Base-by-base conservation (phyloP, 2,329 filamentous ascomycete genomes). In the Epichloe scottii region DNA sequence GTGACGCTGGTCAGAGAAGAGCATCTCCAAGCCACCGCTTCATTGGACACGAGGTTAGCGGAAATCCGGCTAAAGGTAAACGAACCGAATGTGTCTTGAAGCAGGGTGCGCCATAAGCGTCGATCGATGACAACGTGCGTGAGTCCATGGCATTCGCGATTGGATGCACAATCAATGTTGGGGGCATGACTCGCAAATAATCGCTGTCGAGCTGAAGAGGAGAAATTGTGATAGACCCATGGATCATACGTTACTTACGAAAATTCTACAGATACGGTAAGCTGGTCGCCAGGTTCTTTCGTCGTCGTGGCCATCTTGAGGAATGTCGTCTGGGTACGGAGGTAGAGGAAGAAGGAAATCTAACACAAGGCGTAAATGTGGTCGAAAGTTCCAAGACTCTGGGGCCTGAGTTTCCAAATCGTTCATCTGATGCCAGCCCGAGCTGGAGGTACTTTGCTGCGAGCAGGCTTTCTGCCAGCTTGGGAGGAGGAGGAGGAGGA, bases 11-110 rank as follows among this genome's bases (percentile, higher is more conserved):
- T 95, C 85, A 34, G 84, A 81, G 70, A 98, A 98, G 57, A 98
- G 83, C 72, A 95, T 85, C 71, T 98, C 93, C 17, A 98, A 79
- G 21, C 93, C 93, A 55, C 93, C 93, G 57, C 93, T 90, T 59
- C 46, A 41, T 17, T 30, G 21, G 15, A 51, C 34, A 37, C 7
- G 6, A 15, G 7, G 52, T 51, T 23, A 54, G 52, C 37, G 6
- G 19, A 10, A 15, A 2, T 50, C 12, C 33, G 21, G 26, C 12
- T 1, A 11, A 12, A 45, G 19, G 40, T 1, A 45, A 33, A 11
- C 23, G n/a, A 12, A 19, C 12, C 11, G n/a, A 21, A 5, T 45
- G 15, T 45, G 10, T 15, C 7, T 15, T 5, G 30, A 3, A 23
- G 30, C 34, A 37, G 30, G 2, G 10, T 12, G 21, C 23, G 15